Evolutionary conservation across 768 basidiomycete species (phyloP), one percentile per base, ranked within the genome.

Genomic region (Strobilomyces echinocephalus): DNA sequence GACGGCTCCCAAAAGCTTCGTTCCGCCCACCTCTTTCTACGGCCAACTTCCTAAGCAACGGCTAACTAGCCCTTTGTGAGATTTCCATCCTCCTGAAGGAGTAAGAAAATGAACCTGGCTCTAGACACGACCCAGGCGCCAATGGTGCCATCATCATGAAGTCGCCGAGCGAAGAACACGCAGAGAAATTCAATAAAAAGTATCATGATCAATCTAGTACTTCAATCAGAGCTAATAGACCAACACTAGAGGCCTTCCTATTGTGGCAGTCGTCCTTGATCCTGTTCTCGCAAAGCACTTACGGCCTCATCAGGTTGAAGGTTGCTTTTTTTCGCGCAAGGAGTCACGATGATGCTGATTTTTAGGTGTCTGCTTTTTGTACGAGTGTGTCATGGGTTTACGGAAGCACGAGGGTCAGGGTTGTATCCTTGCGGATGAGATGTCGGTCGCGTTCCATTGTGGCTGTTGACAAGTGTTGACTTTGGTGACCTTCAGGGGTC

Each of bases 371-470:
- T 80, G 82, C 66, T 99, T 99, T 69, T 73, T 99, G 75, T 99
- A 99, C 64, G 91, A 95, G 64, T 91, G 87, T 63, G 88, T 95
- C 16, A 97, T 97, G 93, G 95, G 94, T 10, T 73, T 97, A 63
- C 79, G 90, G 50, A 88, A 85, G 67, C 90, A 92, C 56, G 92
- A 95, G 69, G 89, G 92, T 1, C 83, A 90, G 64, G 95, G 95
- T 1, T 95, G 92, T 61, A 97, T 99, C 59, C 79, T 99, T 33
- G 97, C 95, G 2, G 97, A 99, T 69, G 97, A 98, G 63, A 95
- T 97, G 93, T 91, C 57, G 33, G 69, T 55, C 38, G 35, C 49
- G 8, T 43, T n/a, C 16, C 45, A 33, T 26, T 49, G 31, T 34
- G 16, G 18, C 38, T 40, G 15, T 21, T 49, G 28, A 53, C 26